Conservation (phyloP, 805 yeast species). For the Schwanniomyces yamadae region DNA sequence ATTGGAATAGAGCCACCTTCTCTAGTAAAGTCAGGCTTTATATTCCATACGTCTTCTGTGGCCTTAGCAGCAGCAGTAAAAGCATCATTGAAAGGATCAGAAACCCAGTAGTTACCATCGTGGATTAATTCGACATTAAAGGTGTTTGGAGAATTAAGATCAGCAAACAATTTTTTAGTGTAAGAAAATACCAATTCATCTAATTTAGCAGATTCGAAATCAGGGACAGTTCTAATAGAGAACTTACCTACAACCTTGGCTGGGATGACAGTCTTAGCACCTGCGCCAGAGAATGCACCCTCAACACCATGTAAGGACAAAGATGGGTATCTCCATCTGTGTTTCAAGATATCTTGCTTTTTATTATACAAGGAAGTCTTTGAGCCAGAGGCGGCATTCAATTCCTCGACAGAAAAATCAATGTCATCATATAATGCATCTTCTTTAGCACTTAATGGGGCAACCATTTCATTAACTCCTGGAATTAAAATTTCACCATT, state of each 20-base stretch:
- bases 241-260: slow-evolving; percentile 92
- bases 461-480: slow-evolving; percentile 92
- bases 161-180: slow-evolving; percentile 62
- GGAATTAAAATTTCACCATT: slow-evolving; percentile 83
- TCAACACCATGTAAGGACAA: slow-evolving; percentile 95
- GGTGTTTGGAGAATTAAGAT: slow-evolving; percentile 75
- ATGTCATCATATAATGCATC: slow-evolving; percentile 76
- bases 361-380: slow-evolving; percentile 73
- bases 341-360: slow-evolving; percentile 88
- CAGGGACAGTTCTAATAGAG: slow-evolving; percentile 95
- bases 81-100: slow-evolving; percentile 88
- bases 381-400: slow-evolving; percentile 87
- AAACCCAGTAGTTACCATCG: slow-evolving; percentile 95
- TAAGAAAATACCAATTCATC: slow-evolving; percentile 74
- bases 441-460: slow-evolving; percentile 84
- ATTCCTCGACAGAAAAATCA: slow-evolving; percentile 79
- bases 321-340: slow-evolving; percentile 98
- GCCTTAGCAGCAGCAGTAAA: slow-evolving; percentile 95
- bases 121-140: slow-evolving; percentile 75
- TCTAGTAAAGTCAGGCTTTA: slow-evolving; percentile 95
- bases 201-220: slow-evolving; percentile 77
- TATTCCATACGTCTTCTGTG: slow-evolving; percentile 90
- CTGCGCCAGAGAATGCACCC: slow-evolving; percentile 92
- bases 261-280: slow-evolving; percentile 98
- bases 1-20: slow-evolving; percentile 99